These are phyloP conservation scores for sorghum (Sorghum bicolor) DNA, from an alignment of 176 grass and related monocot genomes.

Conservation along the genomic window DNA sequence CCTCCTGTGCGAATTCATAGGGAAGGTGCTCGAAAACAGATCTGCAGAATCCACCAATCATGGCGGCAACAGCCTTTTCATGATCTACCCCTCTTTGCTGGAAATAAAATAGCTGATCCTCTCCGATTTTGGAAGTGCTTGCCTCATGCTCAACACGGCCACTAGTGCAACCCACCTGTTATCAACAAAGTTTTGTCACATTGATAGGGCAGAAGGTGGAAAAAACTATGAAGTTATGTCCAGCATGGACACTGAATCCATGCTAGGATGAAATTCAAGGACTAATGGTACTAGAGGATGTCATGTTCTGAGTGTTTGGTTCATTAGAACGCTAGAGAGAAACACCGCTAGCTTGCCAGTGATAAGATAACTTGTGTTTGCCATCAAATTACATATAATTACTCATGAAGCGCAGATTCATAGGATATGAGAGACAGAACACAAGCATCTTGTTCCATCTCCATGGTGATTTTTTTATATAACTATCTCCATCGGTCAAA, in stretches of 20 bases:
- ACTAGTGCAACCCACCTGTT: conserved; percentile 76
- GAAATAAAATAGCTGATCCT: conserved; percentile 98
- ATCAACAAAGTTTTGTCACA: conserved; percentile 4
- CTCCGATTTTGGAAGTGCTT: conserved; percentile 97
- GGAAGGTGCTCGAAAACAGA: conserved; percentile 89
- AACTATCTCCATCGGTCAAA: too few species aligned
- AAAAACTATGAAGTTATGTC: background rate
- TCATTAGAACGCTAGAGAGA: background rate
- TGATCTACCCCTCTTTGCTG: conserved; percentile 96
- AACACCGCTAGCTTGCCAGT: background rate
- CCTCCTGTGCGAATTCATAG: conserved; percentile 85
- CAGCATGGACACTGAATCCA: background rate
- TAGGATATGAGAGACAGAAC: background rate
- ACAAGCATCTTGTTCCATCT: background rate
- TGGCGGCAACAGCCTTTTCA: conserved; percentile 89
- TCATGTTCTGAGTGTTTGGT: background rate
- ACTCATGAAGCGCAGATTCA: background rate
- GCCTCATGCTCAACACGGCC: conserved; percentile 89
- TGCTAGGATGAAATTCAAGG: background rate
- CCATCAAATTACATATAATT: background rate
- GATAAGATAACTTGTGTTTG: background rate
- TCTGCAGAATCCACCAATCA: conserved; percentile 96
- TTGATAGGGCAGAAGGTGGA: background rate
- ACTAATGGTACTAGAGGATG: background rate
- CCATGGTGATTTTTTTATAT: background rate